phyloP scores from a whole-genome alignment of 768 basidiomycete genomes.

The Leccinum aurantiacum region DNA sequence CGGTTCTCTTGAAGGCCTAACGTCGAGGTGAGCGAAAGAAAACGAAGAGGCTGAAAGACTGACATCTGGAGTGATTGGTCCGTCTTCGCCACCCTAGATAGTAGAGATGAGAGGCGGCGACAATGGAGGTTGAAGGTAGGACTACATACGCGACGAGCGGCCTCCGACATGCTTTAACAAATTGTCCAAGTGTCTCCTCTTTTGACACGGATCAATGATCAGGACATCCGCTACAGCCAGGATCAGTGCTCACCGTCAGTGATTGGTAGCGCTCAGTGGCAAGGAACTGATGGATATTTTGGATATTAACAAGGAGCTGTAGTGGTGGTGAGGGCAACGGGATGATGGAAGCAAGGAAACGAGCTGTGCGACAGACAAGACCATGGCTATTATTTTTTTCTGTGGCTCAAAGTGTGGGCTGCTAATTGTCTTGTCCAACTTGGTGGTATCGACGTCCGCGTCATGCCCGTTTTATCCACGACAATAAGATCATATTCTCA shows the following conservation, averaged over 20 bases:
- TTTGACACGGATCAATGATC: slow-evolving; percentile 11
- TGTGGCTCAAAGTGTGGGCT: slow-evolving; percentile 5
- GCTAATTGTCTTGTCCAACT: slow-evolving; percentile 24
- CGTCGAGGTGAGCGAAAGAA: not conserved
- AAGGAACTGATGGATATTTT: not conserved
- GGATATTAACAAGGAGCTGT: slow-evolving; percentile 2
- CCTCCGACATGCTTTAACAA: slow-evolving; percentile 1
- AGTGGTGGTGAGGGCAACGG: not conserved
- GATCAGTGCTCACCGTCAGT: slow-evolving; percentile 2
- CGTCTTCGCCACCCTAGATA: not conserved
- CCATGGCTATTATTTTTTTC: slow-evolving; percentile 14
- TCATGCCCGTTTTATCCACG: slow-evolving; percentile 24
- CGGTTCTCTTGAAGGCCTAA: slow-evolving; percentile 61
- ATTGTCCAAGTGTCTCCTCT: not conserved
- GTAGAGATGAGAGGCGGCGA: not conserved
- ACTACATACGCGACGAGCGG: slow-evolving; percentile 15
- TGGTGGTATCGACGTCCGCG: slow-evolving; percentile 3
- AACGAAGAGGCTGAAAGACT: slow-evolving; percentile 8
- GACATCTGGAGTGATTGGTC: slow-evolving; percentile 27
- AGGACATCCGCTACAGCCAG: not conserved
- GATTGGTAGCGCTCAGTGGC: not conserved
- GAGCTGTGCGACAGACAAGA: not conserved
- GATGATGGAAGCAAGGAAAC: slow-evolving; percentile 3
- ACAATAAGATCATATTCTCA: not conserved
- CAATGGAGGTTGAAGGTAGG: not conserved